Percentiles rank a stretch among this genome's conserved stretches.
phyloP scores from a whole-genome alignment of 345 rosid species.

The Dipteronia dyeriana region DNA sequence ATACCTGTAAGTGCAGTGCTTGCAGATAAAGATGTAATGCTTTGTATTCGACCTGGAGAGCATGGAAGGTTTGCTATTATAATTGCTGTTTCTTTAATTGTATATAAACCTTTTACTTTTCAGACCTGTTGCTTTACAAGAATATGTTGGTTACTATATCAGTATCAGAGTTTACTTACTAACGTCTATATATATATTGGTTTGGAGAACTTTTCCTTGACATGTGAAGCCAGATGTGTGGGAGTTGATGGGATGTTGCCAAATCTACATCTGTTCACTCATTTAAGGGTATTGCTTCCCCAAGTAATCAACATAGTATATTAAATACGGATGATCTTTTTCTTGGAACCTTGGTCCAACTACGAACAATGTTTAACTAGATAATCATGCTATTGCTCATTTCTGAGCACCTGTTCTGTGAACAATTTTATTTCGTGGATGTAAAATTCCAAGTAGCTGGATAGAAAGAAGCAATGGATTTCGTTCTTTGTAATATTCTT shows the following conservation, averaged over 20 bases:
- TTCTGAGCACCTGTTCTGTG: neutral
- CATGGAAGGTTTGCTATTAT: slow-evolving; percentile 72
- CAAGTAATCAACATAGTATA: neutral
- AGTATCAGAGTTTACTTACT: neutral
- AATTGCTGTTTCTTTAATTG: slow-evolving; percentile 2
- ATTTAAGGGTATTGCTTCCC: neutral
- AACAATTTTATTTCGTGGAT: neutral
- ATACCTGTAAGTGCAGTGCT: slow-evolving; percentile 94
- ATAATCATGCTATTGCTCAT: neutral
- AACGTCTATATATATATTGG: neutral
- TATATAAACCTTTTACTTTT: neutral
- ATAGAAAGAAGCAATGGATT: neutral
- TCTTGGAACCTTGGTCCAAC: neutral
- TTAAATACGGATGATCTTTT: neutral
- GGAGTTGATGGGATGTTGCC: neutral
- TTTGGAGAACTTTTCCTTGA: neutral
- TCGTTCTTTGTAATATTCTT: neutral
- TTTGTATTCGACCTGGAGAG: slow-evolving; percentile 93
- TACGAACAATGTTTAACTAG: neutral
- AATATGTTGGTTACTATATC: neutral
- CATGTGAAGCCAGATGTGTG: neutral
- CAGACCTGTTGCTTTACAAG: neutral
- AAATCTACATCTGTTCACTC: neutral
- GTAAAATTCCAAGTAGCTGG: neutral
- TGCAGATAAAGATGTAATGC: slow-evolving; percentile 87